These are phyloP conservation scores for Actinomortierella ambigua DNA, from an alignment of 371 early-diverging fungal genomes.

Conservation along the genomic window DNA sequence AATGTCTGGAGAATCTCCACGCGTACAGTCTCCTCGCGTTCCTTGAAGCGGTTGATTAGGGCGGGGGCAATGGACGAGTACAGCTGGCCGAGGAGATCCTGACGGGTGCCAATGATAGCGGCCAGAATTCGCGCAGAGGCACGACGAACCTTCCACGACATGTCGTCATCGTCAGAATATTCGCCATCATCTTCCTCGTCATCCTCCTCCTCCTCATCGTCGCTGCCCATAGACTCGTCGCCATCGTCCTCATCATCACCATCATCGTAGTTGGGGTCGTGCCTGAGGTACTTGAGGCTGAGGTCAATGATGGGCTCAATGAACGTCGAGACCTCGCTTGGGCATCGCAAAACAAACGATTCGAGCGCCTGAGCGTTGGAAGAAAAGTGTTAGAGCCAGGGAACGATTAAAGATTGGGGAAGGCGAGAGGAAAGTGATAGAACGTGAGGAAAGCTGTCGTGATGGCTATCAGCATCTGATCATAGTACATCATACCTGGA, in stretches of 20 bases:
- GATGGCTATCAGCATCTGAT: background rate
- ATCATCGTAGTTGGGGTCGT: constrained; percentile 91
- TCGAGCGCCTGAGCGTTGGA: constrained; percentile 64
- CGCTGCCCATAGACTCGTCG: constrained; percentile 76
- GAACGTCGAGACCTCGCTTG: constrained; percentile 70
- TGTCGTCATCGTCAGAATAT: constrained; percentile 82
- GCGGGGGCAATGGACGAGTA: constrained; percentile 73
- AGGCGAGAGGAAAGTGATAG: background rate
- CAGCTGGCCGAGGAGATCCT: constrained; percentile 67
- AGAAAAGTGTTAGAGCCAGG: background rate
- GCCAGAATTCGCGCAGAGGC: constrained; percentile 83
- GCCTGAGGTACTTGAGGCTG: constrained; percentile 72
- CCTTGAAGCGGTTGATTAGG: constrained; percentile 83
- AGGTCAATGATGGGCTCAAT: constrained; percentile 66
- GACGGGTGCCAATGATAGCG: constrained; percentile 75
- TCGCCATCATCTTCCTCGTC: constrained; percentile 81
- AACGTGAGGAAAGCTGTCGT: background rate
- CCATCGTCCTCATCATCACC: constrained; percentile 78
- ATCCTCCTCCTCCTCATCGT: constrained; percentile 70
- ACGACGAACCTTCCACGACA: constrained; percentile 93
- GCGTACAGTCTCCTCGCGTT: constrained; percentile 92
- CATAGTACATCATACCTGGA: constrained; percentile 54
- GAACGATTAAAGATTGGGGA: background rate
- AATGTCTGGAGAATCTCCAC: constrained; percentile 84
- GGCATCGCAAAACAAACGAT: constrained; percentile 79